These are phyloP conservation scores for Debaryomycetaceae sp. DNA, from an alignment of 1,139 yeast species.

Conservation along the genomic window DNA sequence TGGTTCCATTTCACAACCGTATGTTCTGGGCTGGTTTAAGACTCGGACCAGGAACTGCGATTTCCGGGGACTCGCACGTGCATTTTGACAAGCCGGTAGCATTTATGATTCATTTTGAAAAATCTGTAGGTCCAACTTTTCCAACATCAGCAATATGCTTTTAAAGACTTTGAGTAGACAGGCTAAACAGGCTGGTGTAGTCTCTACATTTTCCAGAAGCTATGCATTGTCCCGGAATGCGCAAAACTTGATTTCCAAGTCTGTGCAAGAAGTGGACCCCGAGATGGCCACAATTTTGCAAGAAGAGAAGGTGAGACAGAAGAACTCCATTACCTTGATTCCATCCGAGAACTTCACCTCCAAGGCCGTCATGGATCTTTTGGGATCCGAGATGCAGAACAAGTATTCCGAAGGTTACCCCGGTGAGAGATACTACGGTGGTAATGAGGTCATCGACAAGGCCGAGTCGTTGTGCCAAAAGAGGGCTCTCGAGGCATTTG, in stretches of 20 bases:
- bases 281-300: conserved; percentile 76
- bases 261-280: conserved; percentile 71
- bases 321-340: conserved; percentile 83
- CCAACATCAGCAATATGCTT: neutral
- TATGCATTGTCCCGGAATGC: conserved; percentile 52
- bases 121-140: neutral
- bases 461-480: conserved; percentile 87
- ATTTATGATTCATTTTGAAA: neutral
- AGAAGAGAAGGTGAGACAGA: conserved; percentile 79
- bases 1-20: neutral
- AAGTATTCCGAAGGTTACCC: conserved; percentile 99
- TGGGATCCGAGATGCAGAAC: conserved; percentile 96
- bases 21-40: neutral
- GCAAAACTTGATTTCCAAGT: conserved; percentile 55
- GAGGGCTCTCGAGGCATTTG: conserved; percentile 86
- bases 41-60: neutral
- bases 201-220: conserved; percentile 14
- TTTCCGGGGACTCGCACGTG: neutral
- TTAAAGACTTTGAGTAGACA: conserved; percentile 15
- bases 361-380: conserved; percentile 86
- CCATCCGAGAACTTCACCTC: conserved; percentile 96
- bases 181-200: conserved; percentile 10
- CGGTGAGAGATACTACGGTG: conserved; percentile 96
- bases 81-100: neutral
- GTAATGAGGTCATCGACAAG: conserved; percentile 89